Conservation (phyloP, 768 basidiomycete species). For the Chlorophyllum brunneum region DNA sequence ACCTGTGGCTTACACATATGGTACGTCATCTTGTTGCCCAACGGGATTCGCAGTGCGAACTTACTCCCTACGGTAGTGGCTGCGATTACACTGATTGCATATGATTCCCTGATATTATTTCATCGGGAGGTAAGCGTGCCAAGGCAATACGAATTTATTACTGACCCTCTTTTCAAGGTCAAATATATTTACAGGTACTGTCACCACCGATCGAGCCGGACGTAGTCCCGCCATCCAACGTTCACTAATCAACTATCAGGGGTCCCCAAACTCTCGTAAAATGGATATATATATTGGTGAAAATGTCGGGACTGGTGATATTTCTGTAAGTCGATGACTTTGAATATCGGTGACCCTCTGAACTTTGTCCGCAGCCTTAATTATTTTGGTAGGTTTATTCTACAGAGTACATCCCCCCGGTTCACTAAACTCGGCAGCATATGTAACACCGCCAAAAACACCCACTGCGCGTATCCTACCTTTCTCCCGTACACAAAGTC, state of each 20-base stretch:
- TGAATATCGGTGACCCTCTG: not conserved
- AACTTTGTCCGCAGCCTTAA: not conserved
- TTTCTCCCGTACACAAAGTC: not conserved
- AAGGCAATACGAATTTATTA: not conserved
- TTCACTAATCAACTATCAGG: not conserved
- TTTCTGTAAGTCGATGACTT: not conserved
- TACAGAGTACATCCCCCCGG: not conserved
- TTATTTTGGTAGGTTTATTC: not conserved
- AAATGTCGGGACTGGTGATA: not conserved
- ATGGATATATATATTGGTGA: slow-evolving; percentile 4
- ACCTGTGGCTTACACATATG: not conserved
- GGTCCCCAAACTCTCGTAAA: not conserved
- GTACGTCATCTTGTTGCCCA: not conserved
- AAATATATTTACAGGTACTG: slow-evolving; percentile 1
- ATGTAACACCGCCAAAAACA: not conserved
- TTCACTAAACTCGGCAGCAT: not conserved
- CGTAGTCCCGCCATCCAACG: not conserved
- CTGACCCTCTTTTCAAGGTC: not conserved
- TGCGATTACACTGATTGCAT: not conserved
- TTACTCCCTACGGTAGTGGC: not conserved
- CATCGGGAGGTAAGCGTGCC: not conserved
- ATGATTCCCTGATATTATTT: slow-evolving; percentile 4
- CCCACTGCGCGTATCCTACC: not conserved
- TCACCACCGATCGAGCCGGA: not conserved
- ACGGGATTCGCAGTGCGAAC: not conserved